Evolutionary conservation across 2,329 filamentous ascomycete genomes (phyloP), one percentile per base, ranked within the genome.

Genomic region (Xylariaceae sp.): DNA sequence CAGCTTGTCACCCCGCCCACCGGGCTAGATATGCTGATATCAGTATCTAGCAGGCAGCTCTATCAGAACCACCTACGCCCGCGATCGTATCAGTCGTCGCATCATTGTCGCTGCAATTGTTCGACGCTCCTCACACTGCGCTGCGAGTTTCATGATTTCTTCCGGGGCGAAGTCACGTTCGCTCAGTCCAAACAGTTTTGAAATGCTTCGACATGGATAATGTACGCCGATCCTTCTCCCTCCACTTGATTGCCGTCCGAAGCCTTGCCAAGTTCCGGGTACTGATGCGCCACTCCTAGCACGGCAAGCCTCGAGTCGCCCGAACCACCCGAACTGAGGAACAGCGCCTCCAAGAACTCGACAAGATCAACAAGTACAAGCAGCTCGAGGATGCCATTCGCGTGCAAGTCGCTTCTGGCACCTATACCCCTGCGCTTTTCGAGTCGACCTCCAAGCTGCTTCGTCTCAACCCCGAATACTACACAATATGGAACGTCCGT

Each of bases 401-500:
- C 41, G 59, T 70, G n/a, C 81, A 83, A 68, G 85, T 87, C 59
- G 37, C 43, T 16, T 37, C 38, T 40, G 37, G 34, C 19, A 43
- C 36, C 46, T 66, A 75, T 51, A 72, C 71, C 35, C 73, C 68
- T 41, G 71, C 79, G 42, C 76, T 81, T 31, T 78, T 90, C 54
- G 68, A 77, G 9, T 75, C 86, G 41, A 86, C 84, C 26, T 82
- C 84, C n/a, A 81, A 79, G 52, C 76, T 93, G 34, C 74, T 91
- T 40, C 76, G 75, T 35, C 76, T 83, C 55, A 94, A 94, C 63
- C 88, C 88, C 19, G 88, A 94, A 65, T 90, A 90, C 71, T 93
- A 93, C 68, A 91, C 88, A 42, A 77, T 89, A 75, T 94, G 88
- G 88, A 94, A 94, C 73, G 78, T 84, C 68, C 84, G 93, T 60